Percentiles rank a stretch among this genome's conserved stretches.
Conservation (phyloP, 1,284 basidiomycete genomes). For the Pyrrhoderma lamaoense region DNA sequence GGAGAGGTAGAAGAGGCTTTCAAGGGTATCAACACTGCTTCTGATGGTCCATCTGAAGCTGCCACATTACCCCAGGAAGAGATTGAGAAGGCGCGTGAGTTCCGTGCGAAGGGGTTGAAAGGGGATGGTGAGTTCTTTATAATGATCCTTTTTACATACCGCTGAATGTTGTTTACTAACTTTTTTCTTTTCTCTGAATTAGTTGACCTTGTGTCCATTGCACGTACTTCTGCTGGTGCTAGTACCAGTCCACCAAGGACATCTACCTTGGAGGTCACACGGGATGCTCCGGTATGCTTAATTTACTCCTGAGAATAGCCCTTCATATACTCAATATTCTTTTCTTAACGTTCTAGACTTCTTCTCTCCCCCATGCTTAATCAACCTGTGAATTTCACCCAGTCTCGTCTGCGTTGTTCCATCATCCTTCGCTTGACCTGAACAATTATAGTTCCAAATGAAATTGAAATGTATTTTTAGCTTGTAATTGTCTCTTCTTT, state of each 20-base stretch:
- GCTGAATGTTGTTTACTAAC: slow-evolving; percentile 3
- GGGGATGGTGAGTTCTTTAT: slow-evolving; percentile 35
- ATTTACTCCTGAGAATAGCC: not conserved
- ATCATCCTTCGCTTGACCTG: too few species aligned
- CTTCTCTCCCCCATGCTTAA: not conserved
- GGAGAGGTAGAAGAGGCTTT: slow-evolving; percentile 27
- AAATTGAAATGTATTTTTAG: slow-evolving; percentile 1
- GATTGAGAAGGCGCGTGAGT: slow-evolving; percentile 49
- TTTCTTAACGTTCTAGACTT: not conserved
- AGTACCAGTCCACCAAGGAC: slow-evolving; percentile 49
- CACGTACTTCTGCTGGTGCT: slow-evolving; percentile 71
- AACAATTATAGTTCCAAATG: not conserved
- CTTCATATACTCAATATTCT: not conserved
- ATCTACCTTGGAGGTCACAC: slow-evolving; percentile 9
- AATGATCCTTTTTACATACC: slow-evolving; percentile 1
- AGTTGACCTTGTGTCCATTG: slow-evolving; percentile 70
- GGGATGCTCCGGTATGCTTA: slow-evolving; percentile 14
- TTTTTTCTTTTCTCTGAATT: slow-evolving; percentile 13
- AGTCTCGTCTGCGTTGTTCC: too few species aligned
- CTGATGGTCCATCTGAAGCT: slow-evolving; percentile 27
- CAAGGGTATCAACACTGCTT: slow-evolving; percentile 18
- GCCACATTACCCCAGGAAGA: slow-evolving; percentile 45
- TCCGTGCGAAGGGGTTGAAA: slow-evolving; percentile 64
- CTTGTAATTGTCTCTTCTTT: not conserved
- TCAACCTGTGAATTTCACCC: not conserved